phyloP scores from a whole-genome alignment of 2,329 filamentous ascomycete species.

The Achaetomium macrosporum region DNA sequence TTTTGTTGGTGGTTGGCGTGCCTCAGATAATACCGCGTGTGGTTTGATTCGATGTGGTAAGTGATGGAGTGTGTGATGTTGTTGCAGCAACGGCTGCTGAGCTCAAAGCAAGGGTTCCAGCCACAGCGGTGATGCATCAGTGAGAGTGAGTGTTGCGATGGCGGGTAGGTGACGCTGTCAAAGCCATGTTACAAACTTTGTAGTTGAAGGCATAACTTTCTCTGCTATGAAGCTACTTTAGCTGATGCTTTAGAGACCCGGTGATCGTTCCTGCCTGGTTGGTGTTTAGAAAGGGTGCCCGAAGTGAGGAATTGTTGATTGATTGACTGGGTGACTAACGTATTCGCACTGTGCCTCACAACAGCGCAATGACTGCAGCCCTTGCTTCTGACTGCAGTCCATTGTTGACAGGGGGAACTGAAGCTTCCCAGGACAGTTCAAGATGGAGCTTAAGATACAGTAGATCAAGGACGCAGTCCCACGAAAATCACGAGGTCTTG shows the following conservation, averaged over 20 bases:
- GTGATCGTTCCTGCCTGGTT: background rate
- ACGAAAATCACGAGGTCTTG: too few relatives aligned
- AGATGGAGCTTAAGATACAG: background rate
- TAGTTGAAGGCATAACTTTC: background rate
- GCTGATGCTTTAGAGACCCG: too few relatives aligned
- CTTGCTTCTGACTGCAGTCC: background rate
- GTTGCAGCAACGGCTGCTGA: too few relatives aligned
- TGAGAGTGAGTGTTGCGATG: background rate
- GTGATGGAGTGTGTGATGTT: background rate
- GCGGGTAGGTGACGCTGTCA: background rate
- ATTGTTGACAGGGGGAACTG: background rate
- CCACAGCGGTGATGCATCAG: background rate
- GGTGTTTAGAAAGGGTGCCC: background rate
- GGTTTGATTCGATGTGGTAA: background rate
- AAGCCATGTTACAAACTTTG: background rate
- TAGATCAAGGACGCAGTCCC: too few relatives aligned
- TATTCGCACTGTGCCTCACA: constrained; percentile 4
- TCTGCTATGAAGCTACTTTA: background rate
- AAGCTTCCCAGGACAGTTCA: background rate
- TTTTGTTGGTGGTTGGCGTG: background rate
- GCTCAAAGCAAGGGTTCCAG: background rate
- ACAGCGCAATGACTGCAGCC: too few relatives aligned
- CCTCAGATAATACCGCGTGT: background rate
- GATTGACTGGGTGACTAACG: background rate
- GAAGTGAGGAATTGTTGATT: background rate